These are phyloP conservation scores for Stephanodiscus triporus DNA, from an alignment of 108 stramenopile species.

Conservation along the genomic window DNA sequence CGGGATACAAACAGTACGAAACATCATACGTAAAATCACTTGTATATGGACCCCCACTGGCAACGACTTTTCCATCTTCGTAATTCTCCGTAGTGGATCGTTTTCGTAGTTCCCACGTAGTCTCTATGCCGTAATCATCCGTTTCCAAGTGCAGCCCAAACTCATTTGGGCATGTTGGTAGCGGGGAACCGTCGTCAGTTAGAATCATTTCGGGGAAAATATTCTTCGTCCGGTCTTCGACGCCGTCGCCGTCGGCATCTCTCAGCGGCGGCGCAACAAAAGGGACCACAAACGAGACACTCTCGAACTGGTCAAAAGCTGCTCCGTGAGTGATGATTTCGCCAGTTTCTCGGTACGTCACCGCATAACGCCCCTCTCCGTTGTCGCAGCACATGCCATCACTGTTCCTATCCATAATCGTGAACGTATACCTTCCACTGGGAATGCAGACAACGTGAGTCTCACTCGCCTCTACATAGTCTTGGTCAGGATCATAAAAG, in stretches of 20 bases:
- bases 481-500: conserved; percentile 32
- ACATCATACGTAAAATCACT: conserved; percentile 36
- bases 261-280: conserved; percentile 14
- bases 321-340: conserved; percentile 40
- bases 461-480: conserved; percentile 33
- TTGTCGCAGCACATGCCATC: conserved; percentile 35
- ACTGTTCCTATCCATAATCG: conserved; percentile 33
- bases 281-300: conserved; percentile 35
- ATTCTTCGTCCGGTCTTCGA: conserved; percentile 47
- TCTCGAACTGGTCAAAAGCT: conserved; percentile 27
- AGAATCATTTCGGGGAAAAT: conserved; percentile 30
- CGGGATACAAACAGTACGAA: conserved; percentile 38
- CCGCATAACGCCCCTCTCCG: conserved; percentile 33
- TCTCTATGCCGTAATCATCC: conserved; percentile 54
- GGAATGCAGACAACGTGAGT: conserved; percentile 35
- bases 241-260: conserved; percentile 35
- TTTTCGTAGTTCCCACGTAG: conserved; percentile 42
- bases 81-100: conserved; percentile 14
- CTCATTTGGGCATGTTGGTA: conserved; percentile 27
- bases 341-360: conserved; percentile 33
- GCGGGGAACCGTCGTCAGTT: conserved; percentile 10
- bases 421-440: conserved; percentile 40
- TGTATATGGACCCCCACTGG: conserved; percentile 39
- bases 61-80: conserved; percentile 32
- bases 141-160: conserved; percentile 42